Evolutionary conservation across 1,284 basidiomycete genomes (phyloP).

Genomic region (Melampsora larici-populina): DNA sequence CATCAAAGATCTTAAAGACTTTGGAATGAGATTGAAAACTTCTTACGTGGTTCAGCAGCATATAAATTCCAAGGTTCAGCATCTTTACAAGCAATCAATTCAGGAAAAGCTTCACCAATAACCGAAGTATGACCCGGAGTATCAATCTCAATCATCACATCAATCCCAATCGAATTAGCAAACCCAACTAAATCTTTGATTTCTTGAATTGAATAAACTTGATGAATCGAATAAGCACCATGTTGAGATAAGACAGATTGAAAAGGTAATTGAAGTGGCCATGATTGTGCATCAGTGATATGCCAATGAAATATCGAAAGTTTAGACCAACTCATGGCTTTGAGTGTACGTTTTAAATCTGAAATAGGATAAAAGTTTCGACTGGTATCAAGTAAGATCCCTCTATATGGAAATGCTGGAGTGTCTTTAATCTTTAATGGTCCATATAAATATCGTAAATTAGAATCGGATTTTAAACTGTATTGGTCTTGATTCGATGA

Average conservation of each 20-base stretch:
- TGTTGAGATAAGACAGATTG: conserved; percentile 64
- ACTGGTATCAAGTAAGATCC: conserved; percentile 75
- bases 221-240: conserved; percentile 65
- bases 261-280: conserved; percentile 58
- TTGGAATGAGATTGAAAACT: no score
- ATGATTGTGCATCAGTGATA: conserved; percentile 57
- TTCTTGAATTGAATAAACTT: conserved; percentile 64
- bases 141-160: conserved; percentile 69
- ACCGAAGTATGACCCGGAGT: conserved; percentile 75
- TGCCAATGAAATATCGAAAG: conserved; percentile 55
- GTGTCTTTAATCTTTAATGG: conserved; percentile 55
- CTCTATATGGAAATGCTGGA: conserved; percentile 59
- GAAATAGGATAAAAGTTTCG: conserved; percentile 61
- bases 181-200: conserved; percentile 66
- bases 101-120: conserved; percentile 66
- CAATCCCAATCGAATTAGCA: conserved; percentile 72
- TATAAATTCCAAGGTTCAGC: conserved; percentile 64
- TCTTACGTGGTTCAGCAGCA: conserved; percentile 59
- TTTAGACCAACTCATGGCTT: conserved; percentile 83
- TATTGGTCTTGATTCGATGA: conserved; percentile 55
- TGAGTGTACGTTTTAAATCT: conserved; percentile 69
- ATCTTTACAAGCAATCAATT: conserved; percentile 69
- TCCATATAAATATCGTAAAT: conserved; percentile 61
- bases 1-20: no score
- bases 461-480: neutral